Base-by-base conservation (phyloP, 148 eudicot species). In the Pouteria glomerata region DNA sequence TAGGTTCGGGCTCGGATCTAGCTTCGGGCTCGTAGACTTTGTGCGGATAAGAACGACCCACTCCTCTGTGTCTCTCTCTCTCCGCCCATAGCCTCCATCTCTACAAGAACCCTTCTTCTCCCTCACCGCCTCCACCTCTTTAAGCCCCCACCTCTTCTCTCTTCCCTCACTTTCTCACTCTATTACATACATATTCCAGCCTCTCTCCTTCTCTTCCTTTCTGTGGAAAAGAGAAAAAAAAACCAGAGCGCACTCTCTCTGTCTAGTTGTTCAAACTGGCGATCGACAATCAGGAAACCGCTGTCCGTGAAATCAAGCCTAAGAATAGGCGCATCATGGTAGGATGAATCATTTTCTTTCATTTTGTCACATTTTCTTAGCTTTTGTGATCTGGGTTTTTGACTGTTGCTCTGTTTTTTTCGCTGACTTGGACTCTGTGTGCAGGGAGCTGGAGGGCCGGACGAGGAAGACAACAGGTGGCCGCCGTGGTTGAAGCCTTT, bases 321-420 rank as follows among this genome's bases (percentile, higher is more conserved):
- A 88, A 88, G 62, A 86, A 75, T 73, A 86, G 93, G 29, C 85
- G 96, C 70, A 85, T 88, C 68, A 88, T 88, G 96, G 96, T 90
- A 78, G 33, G 51, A 6, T 10, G 11, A 47, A 30, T 7, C 26
- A 6, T 50, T 60, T 21, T 0, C 37, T 0, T 8, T 7, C 15
- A 15, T 23, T 42, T 41, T 24, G 24, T 27, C 23, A 8, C 24
- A 34, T 59, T 69, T n/a, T 59, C 16, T 23, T 23, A 34, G 26
- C 0, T 29, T 45, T 35, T 37, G n/a, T 1, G 56, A 6, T 41
- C 5, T 11, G 27, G 50, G 63, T 27, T 56, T 45, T 30, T 48
- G 47, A 0, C 7, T 14, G 1, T 45, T 26, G 33, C 24, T 29
- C 69, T 47, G 37, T 6, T 47, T 65, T 66, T 24, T 1, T 14